Conservation (phyloP, 1,139 yeast genomes). For the Magnusiomyces fungicola region DNA sequence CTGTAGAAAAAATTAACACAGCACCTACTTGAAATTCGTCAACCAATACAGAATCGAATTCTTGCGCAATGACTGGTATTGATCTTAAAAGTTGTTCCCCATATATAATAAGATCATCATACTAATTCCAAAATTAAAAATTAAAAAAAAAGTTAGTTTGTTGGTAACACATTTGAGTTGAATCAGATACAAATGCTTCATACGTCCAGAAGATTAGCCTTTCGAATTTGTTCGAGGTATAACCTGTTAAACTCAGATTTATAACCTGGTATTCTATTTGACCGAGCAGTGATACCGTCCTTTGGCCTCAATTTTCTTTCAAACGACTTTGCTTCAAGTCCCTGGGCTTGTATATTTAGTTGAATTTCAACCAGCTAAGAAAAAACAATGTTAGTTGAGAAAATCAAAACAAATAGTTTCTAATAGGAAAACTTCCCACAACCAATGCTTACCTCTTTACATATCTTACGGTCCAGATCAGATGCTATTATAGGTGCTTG, state of each 20-base stretch:
- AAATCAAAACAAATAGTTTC: not conserved
- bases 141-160: not conserved
- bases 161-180: not conserved
- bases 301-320: too few species aligned
- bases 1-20: not conserved
- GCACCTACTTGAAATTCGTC: conserved; percentile 90
- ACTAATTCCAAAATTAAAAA: conserved; percentile 10
- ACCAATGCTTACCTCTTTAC: too few species aligned
- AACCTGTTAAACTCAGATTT: too few species aligned
- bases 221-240: conserved; percentile 38
- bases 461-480: not conserved
- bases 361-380: conserved; percentile 60
- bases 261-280: too few species aligned
- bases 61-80: conserved; percentile 41
- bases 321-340: not conserved
- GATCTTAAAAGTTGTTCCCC: conserved; percentile 45
- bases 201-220: conserved; percentile 31
- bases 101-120: conserved; percentile 64
- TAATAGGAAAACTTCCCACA: not conserved
- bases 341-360: not conserved
- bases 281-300: too few species aligned
- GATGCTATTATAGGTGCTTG: not conserved
- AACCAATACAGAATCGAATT: conserved; percentile 64
- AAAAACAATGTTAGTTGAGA: conserved; percentile 37
- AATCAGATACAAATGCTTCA: not conserved